Conservation (phyloP, 73 alveolate species). For the Tetrahymena borealis region DNA sequence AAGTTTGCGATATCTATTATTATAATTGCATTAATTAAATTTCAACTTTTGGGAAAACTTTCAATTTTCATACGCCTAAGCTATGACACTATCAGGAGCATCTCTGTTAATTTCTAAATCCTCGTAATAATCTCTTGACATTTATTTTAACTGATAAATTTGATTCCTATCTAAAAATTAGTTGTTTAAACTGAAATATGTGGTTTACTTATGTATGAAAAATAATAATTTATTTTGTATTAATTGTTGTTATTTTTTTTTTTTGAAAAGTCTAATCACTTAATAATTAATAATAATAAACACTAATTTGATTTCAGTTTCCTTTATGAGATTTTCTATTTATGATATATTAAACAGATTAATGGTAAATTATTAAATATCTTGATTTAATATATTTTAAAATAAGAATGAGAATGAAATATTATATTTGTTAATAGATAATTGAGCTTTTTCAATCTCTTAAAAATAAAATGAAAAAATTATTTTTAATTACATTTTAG, state of each 20-base stretch:
- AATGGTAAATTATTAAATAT: background rate
- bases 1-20: constrained; percentile 42
- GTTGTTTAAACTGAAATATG: background rate
- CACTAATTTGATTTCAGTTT: background rate
- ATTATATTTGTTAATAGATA: too few relatives aligned
- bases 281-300: background rate
- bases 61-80: constrained; percentile 68
- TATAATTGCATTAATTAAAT: background rate
- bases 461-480: background rate
- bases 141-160: background rate
- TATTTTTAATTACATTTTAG: too few relatives aligned
- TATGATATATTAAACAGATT: background rate
- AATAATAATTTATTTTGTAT: background rate
- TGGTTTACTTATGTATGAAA: background rate
- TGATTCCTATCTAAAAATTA: background rate
- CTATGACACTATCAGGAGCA: constrained; percentile 76
- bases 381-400: background rate
- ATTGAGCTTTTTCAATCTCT: background rate
- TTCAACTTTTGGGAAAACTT: too few relatives aligned
- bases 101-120: constrained; percentile 66
- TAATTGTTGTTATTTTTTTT: background rate
- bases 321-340: too few relatives aligned
- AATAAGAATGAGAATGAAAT: too few relatives aligned
- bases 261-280: background rate
- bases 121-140: constrained; percentile 80